A percentile compares a stretch with the other conserved stretches of the same genome.
phyloP scores from a whole-genome alignment of 2,329 filamentous ascomycete genomes.

The Pseudopyricularia javanii region DNA sequence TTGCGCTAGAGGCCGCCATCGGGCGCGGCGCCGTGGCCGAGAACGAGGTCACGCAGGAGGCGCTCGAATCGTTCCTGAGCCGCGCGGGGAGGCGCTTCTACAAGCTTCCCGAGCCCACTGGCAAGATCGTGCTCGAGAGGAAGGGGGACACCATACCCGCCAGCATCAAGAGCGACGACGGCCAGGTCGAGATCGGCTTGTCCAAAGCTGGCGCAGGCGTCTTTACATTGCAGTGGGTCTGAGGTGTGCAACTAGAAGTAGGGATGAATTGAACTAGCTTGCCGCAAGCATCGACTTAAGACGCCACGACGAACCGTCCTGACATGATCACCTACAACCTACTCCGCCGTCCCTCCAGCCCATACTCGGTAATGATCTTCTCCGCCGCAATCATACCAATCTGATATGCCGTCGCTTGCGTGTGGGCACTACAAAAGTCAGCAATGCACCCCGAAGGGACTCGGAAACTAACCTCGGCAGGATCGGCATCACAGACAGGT shows the following conservation, averaged over 20 bases:
- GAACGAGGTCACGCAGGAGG: conserved; percentile 39
- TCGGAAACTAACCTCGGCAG: background rate
- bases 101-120: conserved; percentile 19
- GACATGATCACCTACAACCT: background rate
- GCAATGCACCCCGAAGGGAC: too few species aligned
- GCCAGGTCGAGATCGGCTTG: conserved; percentile 27
- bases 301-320: too few species aligned
- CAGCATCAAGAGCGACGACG: conserved; percentile 24
- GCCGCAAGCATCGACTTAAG: too few species aligned
- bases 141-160: conserved; percentile 25
- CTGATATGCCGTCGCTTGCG: conserved; percentile 1
- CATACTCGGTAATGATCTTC: conserved; percentile 1
- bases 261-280: background rate
- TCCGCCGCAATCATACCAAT: conserved; percentile 1
- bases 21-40: conserved; percentile 37
- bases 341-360: background rate
- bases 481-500: background rate
- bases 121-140: conserved; percentile 24
- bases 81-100: conserved; percentile 42
- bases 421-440: background rate
- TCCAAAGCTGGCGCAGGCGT: conserved; percentile 27
- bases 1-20: conserved; percentile 49
- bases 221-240: conserved; percentile 26
- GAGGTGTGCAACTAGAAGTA: too few species aligned
- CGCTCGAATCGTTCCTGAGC: conserved; percentile 41